Percentiles rank a stretch among this genome's conserved stretches.
Conservation (phyloP, 2,329 filamentous ascomycete species). For the Neocucurbitaria cava region DNA sequence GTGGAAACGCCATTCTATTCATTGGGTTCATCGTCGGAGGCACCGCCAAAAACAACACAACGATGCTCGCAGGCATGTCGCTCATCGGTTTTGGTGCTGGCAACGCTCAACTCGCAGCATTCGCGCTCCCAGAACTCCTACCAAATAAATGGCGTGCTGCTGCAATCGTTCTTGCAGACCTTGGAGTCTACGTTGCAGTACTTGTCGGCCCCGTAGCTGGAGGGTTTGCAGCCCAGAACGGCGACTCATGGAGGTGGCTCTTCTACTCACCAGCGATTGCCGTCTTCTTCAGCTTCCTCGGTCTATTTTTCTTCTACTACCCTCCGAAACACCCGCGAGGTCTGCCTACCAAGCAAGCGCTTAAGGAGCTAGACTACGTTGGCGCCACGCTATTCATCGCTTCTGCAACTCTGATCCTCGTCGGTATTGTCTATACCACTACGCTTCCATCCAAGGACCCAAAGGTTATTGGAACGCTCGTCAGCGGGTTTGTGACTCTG, state of each 20-base stretch:
- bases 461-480: slow-evolving; percentile 42
- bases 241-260: slow-evolving; percentile 54
- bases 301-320: slow-evolving; percentile 52
- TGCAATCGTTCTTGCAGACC: slow-evolving; percentile 26
- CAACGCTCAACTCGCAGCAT: slow-evolving; percentile 48
- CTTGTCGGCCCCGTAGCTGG: slow-evolving; percentile 57
- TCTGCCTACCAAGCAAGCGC: slow-evolving; percentile 24
- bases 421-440: slow-evolving; percentile 45
- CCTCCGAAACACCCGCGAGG: slow-evolving; percentile 51
- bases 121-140: slow-evolving; percentile 57
- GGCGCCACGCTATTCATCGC: slow-evolving; percentile 42
- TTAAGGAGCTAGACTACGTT: slow-evolving; percentile 43
- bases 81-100: slow-evolving; percentile 50
- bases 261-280: slow-evolving; percentile 55
- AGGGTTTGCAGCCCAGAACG: slow-evolving; percentile 50
- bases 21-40: slow-evolving; percentile 50
- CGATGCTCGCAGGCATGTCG: slow-evolving; percentile 51
- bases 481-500: slow-evolving; percentile 38
- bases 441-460: slow-evolving; percentile 28
- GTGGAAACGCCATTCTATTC: slow-evolving; percentile 51
- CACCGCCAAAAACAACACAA: slow-evolving; percentile 48
- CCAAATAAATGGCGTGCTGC: slow-evolving; percentile 55
- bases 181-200: slow-evolving; percentile 53
- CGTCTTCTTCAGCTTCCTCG: slow-evolving; percentile 54
- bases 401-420: slow-evolving; percentile 35